phyloP scores from a whole-genome alignment of 805 yeast species.

The Suhomyces vadensis region DNA sequence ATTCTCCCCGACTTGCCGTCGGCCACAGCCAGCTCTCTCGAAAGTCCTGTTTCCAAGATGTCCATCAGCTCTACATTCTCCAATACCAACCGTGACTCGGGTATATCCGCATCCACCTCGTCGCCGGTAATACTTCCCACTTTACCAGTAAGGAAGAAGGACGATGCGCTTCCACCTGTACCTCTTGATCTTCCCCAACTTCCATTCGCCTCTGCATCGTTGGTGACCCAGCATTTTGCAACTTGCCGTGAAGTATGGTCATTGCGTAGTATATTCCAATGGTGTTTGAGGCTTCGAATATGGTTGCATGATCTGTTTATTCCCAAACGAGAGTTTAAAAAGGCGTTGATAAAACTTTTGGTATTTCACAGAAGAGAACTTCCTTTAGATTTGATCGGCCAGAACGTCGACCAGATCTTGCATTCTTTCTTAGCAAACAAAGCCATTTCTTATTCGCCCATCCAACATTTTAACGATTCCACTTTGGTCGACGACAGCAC shows the following conservation, averaged over 20 bases:
- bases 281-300: slow-evolving; percentile 52
- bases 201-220: slow-evolving; percentile 54
- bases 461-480: not conserved
- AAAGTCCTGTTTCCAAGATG: slow-evolving; percentile 6
- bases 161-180: slow-evolving; percentile 39
- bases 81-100: slow-evolving; percentile 1
- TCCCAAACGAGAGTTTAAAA: slow-evolving; percentile 53
- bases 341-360: slow-evolving; percentile 50
- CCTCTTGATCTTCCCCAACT: slow-evolving; percentile 54
- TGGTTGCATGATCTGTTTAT: slow-evolving; percentile 57
- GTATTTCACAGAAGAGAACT: slow-evolving; percentile 52
- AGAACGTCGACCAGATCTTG: slow-evolving; percentile 51
- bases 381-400: slow-evolving; percentile 51
- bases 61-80: not conserved
- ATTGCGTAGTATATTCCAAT: slow-evolving; percentile 49
- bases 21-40: slow-evolving; percentile 5
- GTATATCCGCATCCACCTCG: not conserved
- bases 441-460: slow-evolving; percentile 31
- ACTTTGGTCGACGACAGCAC: not conserved
- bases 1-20: slow-evolving; percentile 36
- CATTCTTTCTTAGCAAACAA: slow-evolving; percentile 41
- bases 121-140: slow-evolving; percentile 4
- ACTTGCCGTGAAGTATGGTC: slow-evolving; percentile 49
- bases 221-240: slow-evolving; percentile 50
- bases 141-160: slow-evolving; percentile 13